phyloP scores from a whole-genome alignment of 1,139 yeast species.

The Starmera stellimalicola region DNA sequence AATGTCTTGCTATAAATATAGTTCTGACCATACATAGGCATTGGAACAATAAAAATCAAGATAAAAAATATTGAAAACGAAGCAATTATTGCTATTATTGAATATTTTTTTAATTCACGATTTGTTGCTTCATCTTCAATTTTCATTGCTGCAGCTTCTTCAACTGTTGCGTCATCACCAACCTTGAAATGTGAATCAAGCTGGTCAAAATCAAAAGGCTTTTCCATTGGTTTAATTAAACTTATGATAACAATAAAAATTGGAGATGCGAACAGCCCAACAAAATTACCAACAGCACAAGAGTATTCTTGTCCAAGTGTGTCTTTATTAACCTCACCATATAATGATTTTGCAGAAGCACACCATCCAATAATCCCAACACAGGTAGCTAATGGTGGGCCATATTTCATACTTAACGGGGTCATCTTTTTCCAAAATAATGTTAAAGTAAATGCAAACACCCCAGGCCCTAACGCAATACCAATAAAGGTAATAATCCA shows the following conservation, averaged over 20 bases:
- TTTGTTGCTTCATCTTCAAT: slow-evolving; percentile 2
- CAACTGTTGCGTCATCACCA: slow-evolving; percentile 22
- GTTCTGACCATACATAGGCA: slow-evolving; percentile 76
- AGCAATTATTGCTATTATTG: slow-evolving; percentile 5
- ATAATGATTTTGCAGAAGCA: slow-evolving; percentile 24
- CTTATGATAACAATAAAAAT: slow-evolving; percentile 24
- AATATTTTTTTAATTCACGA: slow-evolving; percentile 4
- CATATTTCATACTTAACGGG: slow-evolving; percentile 21
- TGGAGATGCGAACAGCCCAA: slow-evolving; percentile 25
- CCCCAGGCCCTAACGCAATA: slow-evolving; percentile 27
- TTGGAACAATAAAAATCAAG: slow-evolving; percentile 58
- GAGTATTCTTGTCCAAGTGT: slow-evolving; percentile 27
- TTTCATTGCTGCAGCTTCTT: slow-evolving; percentile 16
- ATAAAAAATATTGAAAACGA: slow-evolving; percentile 32
- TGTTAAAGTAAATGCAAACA: slow-evolving; percentile 23
- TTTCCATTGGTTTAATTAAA: slow-evolving; percentile 22
- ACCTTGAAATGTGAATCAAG: slow-evolving; percentile 12
- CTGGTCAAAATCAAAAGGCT: slow-evolving; percentile 6
- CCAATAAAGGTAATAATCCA: slow-evolving; percentile 26
- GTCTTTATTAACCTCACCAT: slow-evolving; percentile 24
- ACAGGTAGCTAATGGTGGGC: slow-evolving; percentile 28
- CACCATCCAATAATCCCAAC: slow-evolving; percentile 31
- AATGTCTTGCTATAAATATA: slow-evolving; percentile 63
- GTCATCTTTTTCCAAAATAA: slow-evolving; percentile 29
- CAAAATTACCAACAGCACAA: slow-evolving; percentile 30